A percentile compares a stretch with the other conserved stretches of the same genome.
Conservation (phyloP, 495 filamentous ascomycete genomes). For the Polyplosphaeria fusca region DNA sequence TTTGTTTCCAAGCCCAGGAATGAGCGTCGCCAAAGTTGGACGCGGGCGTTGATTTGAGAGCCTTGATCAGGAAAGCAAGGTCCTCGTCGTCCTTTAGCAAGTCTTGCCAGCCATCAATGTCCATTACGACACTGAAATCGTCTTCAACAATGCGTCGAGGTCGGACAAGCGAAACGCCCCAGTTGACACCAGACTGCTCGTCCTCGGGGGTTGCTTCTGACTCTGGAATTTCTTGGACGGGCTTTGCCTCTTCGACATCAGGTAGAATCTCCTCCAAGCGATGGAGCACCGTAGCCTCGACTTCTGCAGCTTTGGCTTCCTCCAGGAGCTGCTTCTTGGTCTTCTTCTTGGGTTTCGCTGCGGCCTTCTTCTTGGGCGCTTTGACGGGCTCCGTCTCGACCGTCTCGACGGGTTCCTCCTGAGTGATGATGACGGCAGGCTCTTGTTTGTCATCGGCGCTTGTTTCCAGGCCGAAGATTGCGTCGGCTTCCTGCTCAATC, state of each 20-base stretch:
- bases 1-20: slow-evolving; percentile 86
- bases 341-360: slow-evolving; percentile 54
- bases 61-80: slow-evolving; percentile 54
- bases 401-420: slow-evolving; percentile 43
- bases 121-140: slow-evolving; percentile 61
- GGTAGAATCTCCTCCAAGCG: slow-evolving; percentile 44
- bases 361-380: slow-evolving; percentile 41
- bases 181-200: slow-evolving; percentile 51
- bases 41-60: slow-evolving; percentile 47
- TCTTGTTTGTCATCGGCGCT: slow-evolving; percentile 19
- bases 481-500: slow-evolving; percentile 72
- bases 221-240: slow-evolving; percentile 25
- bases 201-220: slow-evolving; percentile 37
- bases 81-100: slow-evolving; percentile 79
- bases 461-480: slow-evolving; percentile 46
- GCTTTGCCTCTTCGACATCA: slow-evolving; percentile 39
- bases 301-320: slow-evolving; percentile 55
- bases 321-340: slow-evolving; percentile 74
- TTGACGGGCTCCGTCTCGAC: slow-evolving; percentile 38
- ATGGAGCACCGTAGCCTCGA: slow-evolving; percentile 39
- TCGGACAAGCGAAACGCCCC: slow-evolving; percentile 58
- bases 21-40: slow-evolving; percentile 62
- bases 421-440: slow-evolving; percentile 26
- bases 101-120: slow-evolving; percentile 76
- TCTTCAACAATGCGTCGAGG: slow-evolving; percentile 67